Base-by-base conservation (phyloP, 257 asterid genomes). In the Cruciata laevipes region DNA sequence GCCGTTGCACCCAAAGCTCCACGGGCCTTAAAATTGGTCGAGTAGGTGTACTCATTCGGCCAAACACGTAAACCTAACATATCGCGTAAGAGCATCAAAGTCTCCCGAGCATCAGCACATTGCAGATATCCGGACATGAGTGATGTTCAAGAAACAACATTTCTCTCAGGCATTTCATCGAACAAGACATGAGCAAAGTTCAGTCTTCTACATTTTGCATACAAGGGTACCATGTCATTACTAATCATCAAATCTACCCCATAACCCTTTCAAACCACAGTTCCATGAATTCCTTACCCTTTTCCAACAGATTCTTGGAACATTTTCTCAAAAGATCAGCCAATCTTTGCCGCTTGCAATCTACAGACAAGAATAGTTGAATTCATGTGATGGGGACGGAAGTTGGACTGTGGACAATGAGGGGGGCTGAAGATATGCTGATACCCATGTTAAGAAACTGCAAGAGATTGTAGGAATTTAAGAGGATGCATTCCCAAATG, bases 401-500 rank as follows among this genome's bases (percentile, higher is more conserved):
- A 65, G 42, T 67, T 51, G 84, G 89, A 66, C n/a, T 75, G 61
- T 66, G 74, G 60, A 69, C 83, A 13, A 68, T 74, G 44, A 82
- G 81, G 77, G 84, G 81, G 60, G 56, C 85, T 74, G 96, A 91
- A 83, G 84, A 86, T 61, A 78, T 61, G 79, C 79, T 91, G 66
- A 62, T 82, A 35, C 78, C 69, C 80, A 68, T 81, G 69, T 71
- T 87, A 75, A 76, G 74, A 40, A 86, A 77, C 51, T 86, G 96
- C 81, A 77, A 40, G 25, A 77, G 21, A 67, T 58, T 72, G 20
- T 10, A 3, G 23, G 56, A 38, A 24, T 57, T 91, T 83, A 91
- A 77, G 84, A 83, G 70, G 77, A 76, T 82, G n/a, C 96, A 88
- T 52, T 84, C 88, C 79, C 96, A 82, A 49, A 81, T 86, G 75